Evolutionary conservation across 202 grass and related monocot species (phyloP), one percentile per base, ranked within the genome.

Genomic region (Panicum hallii): DNA sequence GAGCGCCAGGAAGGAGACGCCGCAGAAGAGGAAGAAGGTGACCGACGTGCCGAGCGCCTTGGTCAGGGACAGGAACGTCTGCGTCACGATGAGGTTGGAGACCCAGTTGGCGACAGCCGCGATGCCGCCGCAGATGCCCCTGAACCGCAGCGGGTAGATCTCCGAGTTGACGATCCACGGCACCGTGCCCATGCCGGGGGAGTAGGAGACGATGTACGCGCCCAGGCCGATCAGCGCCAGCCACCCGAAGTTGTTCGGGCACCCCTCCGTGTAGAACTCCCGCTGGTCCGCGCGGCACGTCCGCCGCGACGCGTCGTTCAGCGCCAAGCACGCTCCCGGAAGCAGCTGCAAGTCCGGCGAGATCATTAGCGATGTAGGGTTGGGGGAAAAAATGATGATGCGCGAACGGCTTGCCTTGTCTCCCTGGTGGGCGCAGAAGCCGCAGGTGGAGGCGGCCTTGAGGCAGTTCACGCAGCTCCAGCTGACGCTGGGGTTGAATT

Each of bases 111-210:
- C 87, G 9, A 99, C 96, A 0, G 96, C 96, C 12, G 96, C 96
- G 85, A 96, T 81, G 57, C 93, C 96, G 4, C 96, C 96, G 14
- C 93, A 99, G 72, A 99, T 5, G 63, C 96, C 96, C 61, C 93
- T 87, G 79, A 92, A 96, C 70, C 93, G 82, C 19, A 99, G 88
- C 32, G 93, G 96, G 96, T 99, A 99, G 55, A 99, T 94, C 83
- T 99, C 96, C 14, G 96, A 99, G 90, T 99, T 99, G 83, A 99
- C 90, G 46, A 99, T 99, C 96, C 96, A 96, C 2, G 96, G 93
- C 56, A 92, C 91, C 9, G 93, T 94, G 72, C 93, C 96, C 96
- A 99, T 99, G 67, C 96, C 93, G 0, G 96, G 96, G 5, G 96
- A 95, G 88, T 96, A 96, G 62, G 91, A 94, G 48, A 96, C 66